Evolutionary conservation across 129 eudicot genomes (phyloP), one percentile per base, ranked within the genome.

Genomic region (Saussurea involucrata): DNA sequence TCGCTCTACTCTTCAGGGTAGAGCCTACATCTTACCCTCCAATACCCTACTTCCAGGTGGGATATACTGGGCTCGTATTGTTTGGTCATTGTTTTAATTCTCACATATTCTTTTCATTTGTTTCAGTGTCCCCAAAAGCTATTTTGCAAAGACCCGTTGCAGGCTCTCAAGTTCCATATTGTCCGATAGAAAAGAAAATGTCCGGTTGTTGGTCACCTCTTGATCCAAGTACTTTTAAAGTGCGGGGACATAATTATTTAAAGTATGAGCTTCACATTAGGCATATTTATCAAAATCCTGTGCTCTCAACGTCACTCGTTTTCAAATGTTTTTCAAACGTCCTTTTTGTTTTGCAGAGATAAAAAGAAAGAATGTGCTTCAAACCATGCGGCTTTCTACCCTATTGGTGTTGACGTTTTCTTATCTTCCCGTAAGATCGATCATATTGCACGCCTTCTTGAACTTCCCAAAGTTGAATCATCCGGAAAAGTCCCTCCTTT

Each of bases 371-470:
- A 91, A 75, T 71, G 63, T 78, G 97, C 98, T 77, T 77, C 87
- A 82, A 89, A 87, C 64, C 22, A 49, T 68, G 93, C 98, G 82
- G 98, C 97, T 80, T 94, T 78, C 76, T 71, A 82, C 77, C 97
- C 98, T 57, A 86, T 91, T 55, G 98, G 96, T 33, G 93, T 86
- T 71, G 98, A 94, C 67, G 92, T 94, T 6, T 94, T 89, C 80
- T 83, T 92, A 73, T 91, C 96, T 33, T 90, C 95, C 34, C 82
- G 87, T 18, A 94, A 94, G 78, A 87, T 94, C 57, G 88, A 86
- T 83, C 98, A 94, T 76, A 82, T 94, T 66, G 98, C 98, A 55
- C 93, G 93, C 49, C 85, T 87, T 79, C 93, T 91, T 74, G 93
- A 94, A 87, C 93, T 94, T 63, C 98, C 98, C n/a, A 77, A 80